Percentiles rank a stretch among this genome's conserved stretches.
Evolutionary conservation across 768 basidiomycete genomes (phyloP).

Genomic region (Podaxis sp.): DNA sequence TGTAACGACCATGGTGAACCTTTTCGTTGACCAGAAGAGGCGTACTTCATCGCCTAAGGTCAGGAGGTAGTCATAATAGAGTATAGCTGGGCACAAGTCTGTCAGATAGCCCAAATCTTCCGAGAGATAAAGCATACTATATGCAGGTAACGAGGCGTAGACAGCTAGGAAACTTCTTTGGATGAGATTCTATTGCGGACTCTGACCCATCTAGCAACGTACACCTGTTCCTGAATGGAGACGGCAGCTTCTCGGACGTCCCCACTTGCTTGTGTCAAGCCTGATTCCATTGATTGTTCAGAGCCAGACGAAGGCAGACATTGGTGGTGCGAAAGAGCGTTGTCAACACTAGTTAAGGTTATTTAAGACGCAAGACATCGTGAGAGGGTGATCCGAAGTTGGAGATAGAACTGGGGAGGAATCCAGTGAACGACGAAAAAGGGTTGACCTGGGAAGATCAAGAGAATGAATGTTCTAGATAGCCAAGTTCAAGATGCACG

Average conservation of each 20-base stretch:
- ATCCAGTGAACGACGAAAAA: background rate
- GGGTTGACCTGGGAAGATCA: background rate
- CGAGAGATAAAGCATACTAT: background rate
- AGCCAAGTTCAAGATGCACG: background rate
- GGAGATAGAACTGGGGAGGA: background rate
- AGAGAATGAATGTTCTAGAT: background rate
- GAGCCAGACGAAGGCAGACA: background rate
- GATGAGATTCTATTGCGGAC: background rate
- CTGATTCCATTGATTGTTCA: background rate
- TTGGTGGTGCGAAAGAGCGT: background rate
- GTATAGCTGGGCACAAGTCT: constrained; percentile 27
- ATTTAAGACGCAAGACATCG: background rate
- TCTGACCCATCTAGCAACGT: background rate
- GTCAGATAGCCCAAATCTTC: background rate
- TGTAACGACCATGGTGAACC: constrained; percentile 31
- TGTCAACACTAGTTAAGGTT: background rate
- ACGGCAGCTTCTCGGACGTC: background rate
- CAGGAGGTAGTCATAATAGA: constrained; percentile 51
- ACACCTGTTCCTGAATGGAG: constrained; percentile 9
- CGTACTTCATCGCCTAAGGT: constrained; percentile 44
- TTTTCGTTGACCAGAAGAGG: constrained; percentile 40
- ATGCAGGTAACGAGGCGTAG: constrained; percentile 7
- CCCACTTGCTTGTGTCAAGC: background rate
- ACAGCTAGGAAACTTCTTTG: background rate
- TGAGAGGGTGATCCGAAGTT: background rate